Evolutionary conservation across 768 basidiomycete genomes (phyloP), one percentile per base, ranked within the genome.

Genomic region (Xerocomus potaroensis): DNA sequence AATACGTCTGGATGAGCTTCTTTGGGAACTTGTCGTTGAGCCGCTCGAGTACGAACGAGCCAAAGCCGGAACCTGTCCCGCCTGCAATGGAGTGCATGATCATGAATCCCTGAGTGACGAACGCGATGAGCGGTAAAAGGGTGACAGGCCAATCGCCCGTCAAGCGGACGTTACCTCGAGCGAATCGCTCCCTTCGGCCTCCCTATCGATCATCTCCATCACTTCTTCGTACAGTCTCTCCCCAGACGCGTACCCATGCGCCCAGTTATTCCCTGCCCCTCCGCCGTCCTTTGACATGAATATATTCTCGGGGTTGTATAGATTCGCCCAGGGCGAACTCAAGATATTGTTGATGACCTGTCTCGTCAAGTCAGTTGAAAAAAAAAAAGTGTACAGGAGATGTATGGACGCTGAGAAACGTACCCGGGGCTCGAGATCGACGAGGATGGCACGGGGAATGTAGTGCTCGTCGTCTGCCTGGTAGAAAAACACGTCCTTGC

Each of bases 401-500:
- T n/a, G n/a, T n/a, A n/a, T n/a, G n/a, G n/a, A 18, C 5, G 18
- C 8, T 2, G 14, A 3, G 27, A 21, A 22, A 72, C 83, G 64
- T 61, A 96, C 95, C 64, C 96, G 78, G 16, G 96, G 96, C 64
- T 99, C 96, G 22, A 96, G 78, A 68, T 99, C 96, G 50, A 98
- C 83, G 31, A 99, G 77, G 51, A 99, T 95, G 5, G 96, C 91
- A 43, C 96, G 80, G 2, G 96, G 96, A 49, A 99, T 94, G 67
- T 98, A 99, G 60, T 96, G 94, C 65, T 98, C 96, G 61, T 99
- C 96, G 65, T 99, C 96, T n/a, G 96, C 96, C 67, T 98, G 95
- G 65, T 99, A 98, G 72, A 99, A 99, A 71, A 99, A 99, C 22
- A 96, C 95, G 69, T 99, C 96, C 63, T 98, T 99, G 57, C 96